These are phyloP conservation scores for Neurospora discreta DNA, from an alignment of 495 filamentous ascomycete genomes.

Conservation along the genomic window DNA sequence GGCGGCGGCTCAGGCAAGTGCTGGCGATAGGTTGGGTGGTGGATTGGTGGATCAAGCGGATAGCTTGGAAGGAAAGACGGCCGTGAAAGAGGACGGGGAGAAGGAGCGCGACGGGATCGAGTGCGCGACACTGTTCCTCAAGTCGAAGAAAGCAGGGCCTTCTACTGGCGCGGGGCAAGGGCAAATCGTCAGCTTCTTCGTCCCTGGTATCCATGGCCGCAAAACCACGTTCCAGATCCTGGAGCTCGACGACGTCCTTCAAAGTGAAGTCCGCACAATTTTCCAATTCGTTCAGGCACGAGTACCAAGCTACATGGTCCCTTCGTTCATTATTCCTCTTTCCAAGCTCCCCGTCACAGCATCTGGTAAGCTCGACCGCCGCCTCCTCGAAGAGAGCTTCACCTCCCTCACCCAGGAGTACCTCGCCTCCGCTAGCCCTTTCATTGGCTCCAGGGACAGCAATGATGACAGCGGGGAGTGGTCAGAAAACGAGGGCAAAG, in stretches of 20 bases:
- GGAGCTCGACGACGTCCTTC: slow-evolving; percentile 11
- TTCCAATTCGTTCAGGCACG: slow-evolving; percentile 29
- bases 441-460: slow-evolving; percentile 8
- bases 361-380: slow-evolving; percentile 50
- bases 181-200: slow-evolving; percentile 49
- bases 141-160: not conserved
- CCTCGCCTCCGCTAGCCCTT: slow-evolving; percentile 14
- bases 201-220: slow-evolving; percentile 22
- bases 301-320: slow-evolving; percentile 59
- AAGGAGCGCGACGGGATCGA: not conserved
- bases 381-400: slow-evolving; percentile 10
- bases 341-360: slow-evolving; percentile 49
- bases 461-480: slow-evolving; percentile 34
- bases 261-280: slow-evolving; percentile 19
- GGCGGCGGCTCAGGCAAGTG: slow-evolving; percentile 4
- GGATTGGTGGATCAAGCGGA: not conserved
- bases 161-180: slow-evolving; percentile 14
- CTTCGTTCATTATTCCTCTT: slow-evolving; percentile 55
- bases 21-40: not conserved
- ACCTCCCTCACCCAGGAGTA: slow-evolving; percentile 5
- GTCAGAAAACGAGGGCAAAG: slow-evolving; percentile 36
- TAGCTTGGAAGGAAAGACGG: slow-evolving; percentile 25
- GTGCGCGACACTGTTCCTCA: slow-evolving; percentile 42
- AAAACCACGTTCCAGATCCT: slow-evolving; percentile 12
- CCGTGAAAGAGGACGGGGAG: not conserved